These are phyloP conservation scores for Coemansia sp. DNA, from an alignment of 192 early-diverging fungal genomes.

Conservation along the genomic window DNA sequence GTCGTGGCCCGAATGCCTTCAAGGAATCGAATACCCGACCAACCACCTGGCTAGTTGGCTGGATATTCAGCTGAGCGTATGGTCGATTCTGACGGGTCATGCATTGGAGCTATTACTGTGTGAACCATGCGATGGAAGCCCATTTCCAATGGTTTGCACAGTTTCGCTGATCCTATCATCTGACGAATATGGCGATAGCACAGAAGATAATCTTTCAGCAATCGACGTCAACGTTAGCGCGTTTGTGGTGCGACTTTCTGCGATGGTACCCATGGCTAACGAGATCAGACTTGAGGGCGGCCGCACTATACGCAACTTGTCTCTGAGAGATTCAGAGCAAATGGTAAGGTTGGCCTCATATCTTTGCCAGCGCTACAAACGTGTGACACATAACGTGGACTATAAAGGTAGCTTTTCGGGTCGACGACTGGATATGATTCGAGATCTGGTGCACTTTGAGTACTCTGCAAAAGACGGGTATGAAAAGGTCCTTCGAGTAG, in stretches of 20 bases:
- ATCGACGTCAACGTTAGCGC: not conserved
- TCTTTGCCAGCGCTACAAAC: not conserved
- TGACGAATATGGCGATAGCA: not conserved
- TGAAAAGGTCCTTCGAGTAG: not conserved
- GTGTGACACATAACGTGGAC: not conserved
- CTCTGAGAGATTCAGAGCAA: not conserved
- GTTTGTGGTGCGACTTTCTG: not conserved
- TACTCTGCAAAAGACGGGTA: not conserved
- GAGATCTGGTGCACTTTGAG: not conserved
- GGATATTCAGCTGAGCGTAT: not conserved
- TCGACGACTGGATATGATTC: not conserved
- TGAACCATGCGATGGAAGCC: not conserved
- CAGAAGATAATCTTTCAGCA: not conserved
- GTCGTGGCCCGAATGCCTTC: not conserved
- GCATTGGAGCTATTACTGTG: not conserved
- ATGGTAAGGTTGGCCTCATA: not conserved
- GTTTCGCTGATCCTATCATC: not conserved
- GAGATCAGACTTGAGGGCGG: not conserved
- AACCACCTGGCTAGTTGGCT: not conserved
- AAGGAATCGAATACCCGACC: not conserved
- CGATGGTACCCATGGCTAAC: not conserved
- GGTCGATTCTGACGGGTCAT: not conserved
- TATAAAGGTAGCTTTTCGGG: not conserved
- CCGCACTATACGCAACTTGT: not conserved
- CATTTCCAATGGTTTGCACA: not conserved